phyloP scores from a whole-genome alignment of 306 rosid species.

The Oxytropis ochrocephala region DNA sequence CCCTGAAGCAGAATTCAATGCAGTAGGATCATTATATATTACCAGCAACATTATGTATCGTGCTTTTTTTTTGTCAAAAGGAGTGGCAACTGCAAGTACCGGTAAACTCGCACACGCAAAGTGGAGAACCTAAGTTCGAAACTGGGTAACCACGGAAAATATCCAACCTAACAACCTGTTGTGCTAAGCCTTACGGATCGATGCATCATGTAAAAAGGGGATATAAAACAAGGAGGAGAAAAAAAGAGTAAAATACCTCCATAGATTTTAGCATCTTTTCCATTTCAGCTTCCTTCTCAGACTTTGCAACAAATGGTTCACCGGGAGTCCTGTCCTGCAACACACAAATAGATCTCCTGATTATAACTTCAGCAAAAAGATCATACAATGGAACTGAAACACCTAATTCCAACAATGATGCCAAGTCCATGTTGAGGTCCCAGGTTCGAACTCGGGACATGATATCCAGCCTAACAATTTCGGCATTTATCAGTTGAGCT shows the following conservation, averaged over 20 bases:
- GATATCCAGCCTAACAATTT: no score
- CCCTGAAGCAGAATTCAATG: constrained; percentile 51
- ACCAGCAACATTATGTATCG: not conserved
- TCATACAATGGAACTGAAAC: not conserved
- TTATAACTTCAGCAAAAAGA: not conserved
- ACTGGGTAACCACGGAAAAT: no score
- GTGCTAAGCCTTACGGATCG: no score
- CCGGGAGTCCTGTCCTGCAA: constrained; percentile 78
- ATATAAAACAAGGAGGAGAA: not conserved
- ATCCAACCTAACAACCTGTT: no score
- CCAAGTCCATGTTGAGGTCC: no score
- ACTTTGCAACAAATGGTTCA: constrained; percentile 76
- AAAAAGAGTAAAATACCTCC: constrained; percentile 55
- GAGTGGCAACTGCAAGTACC: no score
- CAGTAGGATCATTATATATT: not conserved
- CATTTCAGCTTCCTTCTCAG: constrained; percentile 93
- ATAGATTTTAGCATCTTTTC: constrained; percentile 80
- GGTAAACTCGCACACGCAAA: no score
- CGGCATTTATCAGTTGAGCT: no score
- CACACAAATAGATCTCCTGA: constrained; percentile 6
- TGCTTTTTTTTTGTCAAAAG: no score
- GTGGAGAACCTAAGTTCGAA: no score
- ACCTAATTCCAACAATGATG: not conserved
- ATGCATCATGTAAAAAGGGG: not conserved
- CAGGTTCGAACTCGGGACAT: no score